Percentiles rank a stretch among this genome's conserved stretches.
phyloP scores from a whole-genome alignment of 2,329 filamentous ascomycete species.

The Mycocentrospora acerina region DNA sequence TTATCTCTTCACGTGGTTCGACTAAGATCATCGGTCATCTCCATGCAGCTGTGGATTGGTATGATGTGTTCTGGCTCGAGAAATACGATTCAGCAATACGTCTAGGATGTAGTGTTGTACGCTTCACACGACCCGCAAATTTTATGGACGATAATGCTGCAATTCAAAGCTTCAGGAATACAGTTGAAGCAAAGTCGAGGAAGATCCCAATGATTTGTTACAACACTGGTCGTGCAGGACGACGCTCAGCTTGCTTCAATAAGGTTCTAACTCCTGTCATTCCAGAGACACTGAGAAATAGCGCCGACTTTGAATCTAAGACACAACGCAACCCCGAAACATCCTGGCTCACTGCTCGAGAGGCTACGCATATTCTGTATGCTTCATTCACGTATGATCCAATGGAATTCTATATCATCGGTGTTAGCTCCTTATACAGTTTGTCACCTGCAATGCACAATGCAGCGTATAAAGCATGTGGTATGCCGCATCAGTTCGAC shows the following conservation, averaged over 20 bases:
- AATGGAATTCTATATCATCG: constrained; percentile 72
- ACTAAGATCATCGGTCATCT: constrained; percentile 65
- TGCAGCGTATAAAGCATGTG: constrained; percentile 64
- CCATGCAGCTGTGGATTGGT: constrained; percentile 56
- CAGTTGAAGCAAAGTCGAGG: constrained; percentile 48
- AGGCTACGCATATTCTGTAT: constrained; percentile 66
- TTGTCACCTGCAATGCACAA: constrained; percentile 78
- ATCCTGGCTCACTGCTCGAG: constrained; percentile 58
- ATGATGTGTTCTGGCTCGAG: constrained; percentile 55
- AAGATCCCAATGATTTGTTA: constrained; percentile 62
- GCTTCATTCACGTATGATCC: constrained; percentile 67
- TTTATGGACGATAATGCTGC: constrained; percentile 64
- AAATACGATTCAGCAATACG: constrained; percentile 60
- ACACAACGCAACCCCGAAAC: constrained; percentile 41
- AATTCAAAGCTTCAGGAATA: constrained; percentile 57
- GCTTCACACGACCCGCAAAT: constrained; percentile 60
- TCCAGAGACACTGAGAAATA: constrained; percentile 49
- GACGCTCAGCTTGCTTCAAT: constrained; percentile 67
- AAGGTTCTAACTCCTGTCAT: constrained; percentile 63
- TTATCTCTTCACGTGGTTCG: constrained; percentile 54
- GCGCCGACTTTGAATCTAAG: constrained; percentile 38
- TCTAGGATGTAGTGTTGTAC: constrained; percentile 63
- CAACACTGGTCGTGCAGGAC: constrained; percentile 63
- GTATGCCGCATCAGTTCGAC: constrained; percentile 67
- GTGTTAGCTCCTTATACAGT: constrained; percentile 72